Evolutionary conservation across 352 stramenopile genomes (phyloP), one percentile per base, ranked within the genome.

Genomic region (Phytophthora parvispora): DNA sequence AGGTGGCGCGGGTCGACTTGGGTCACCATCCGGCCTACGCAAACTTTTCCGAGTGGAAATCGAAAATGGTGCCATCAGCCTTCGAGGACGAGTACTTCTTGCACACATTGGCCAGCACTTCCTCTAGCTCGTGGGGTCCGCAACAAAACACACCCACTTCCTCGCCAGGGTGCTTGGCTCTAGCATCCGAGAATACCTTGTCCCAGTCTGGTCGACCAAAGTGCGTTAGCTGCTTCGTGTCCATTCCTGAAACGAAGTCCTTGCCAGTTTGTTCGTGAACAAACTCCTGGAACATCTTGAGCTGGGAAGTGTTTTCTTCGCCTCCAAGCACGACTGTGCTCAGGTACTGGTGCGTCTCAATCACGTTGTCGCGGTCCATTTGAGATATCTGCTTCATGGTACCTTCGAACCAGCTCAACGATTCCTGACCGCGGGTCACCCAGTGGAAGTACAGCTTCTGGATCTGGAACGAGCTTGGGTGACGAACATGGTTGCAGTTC

Each of bases 381-480:
- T 72, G 64, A 22, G 74, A 76, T 50, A 95, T 85, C 63, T 94
- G 81, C 55, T 94, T 92, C 78, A 97, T 93, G 18, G 89, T 91
- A n/a, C 69, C 69, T 18, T 86, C 73, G 42, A 97, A 97, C 89
- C 88, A 95, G 0, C 74, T 76, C 6, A 97, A 77, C 9, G 82
- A 87, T 57, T 91, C 77, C 45, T 93, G 86, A 6, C 68, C 84
- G 18, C 87, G 78, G 18, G 84, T 93, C 34, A 87, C 82, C 87
- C 88, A 97, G 63, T 94, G 83, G 64, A 95, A 97, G 68, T 95
- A 95, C 8, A 93, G 60, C 65, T 94, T 91, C 67, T 81, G 79
- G 62, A 94, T 81, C 55, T 84, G 69, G 76, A 95, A 89, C 48
- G 75, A 81, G 58, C 66, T 76, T 22, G 86, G 80, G 60, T 92